Base-by-base conservation (phyloP, 148 eudicot genomes). In the Cornus controversa region DNA sequence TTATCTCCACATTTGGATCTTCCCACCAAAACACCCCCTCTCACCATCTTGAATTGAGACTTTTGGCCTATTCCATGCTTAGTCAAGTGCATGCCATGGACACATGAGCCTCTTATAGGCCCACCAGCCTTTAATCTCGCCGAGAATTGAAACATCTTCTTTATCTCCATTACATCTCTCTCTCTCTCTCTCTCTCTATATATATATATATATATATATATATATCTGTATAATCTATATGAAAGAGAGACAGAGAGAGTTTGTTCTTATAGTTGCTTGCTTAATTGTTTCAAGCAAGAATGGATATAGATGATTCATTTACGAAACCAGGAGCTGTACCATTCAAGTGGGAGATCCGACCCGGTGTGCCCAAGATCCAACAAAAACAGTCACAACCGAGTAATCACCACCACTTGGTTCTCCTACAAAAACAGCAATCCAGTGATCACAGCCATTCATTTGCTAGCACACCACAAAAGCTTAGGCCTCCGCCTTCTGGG, bases 341-440 rank as follows among this genome's bases (percentile, higher is more conserved):
- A 29, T 90, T 90, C 85, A 80, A 87, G 58, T 90, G 94, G 94
- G 94, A 90, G 86, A 85, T 84, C 80, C 85, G 87, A 68, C 94
- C 91, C 75, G 94, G 94, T 15, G 90, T 90, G 0, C 91, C 94
- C 57, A 90, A 90, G 80, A 36, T 70, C 77, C 76, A 79, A 36
- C 67, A 81, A 9, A 75, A 69, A 27, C 67, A 81, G 6, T 13
- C 74, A 0, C 10, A 4, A 8, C 58, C 1, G 34, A 31, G 34
- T 31, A 1, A 75, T 60, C 65, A 66, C 24, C 67, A 23, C 75
- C 64, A 5, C 11, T 11, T 73, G 37, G 62, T 57, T 10, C 7
- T 15, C 47, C 22, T 74, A 62, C 83, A 73, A 0, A 73, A 79
- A 0, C 64, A 60, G 2, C 63, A 70, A 24, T 66, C 37, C 31